Percentiles rank a stretch among this genome's conserved stretches.
Conservation (phyloP, 169 alveolate genomes). For the Babesia sp. region DNA sequence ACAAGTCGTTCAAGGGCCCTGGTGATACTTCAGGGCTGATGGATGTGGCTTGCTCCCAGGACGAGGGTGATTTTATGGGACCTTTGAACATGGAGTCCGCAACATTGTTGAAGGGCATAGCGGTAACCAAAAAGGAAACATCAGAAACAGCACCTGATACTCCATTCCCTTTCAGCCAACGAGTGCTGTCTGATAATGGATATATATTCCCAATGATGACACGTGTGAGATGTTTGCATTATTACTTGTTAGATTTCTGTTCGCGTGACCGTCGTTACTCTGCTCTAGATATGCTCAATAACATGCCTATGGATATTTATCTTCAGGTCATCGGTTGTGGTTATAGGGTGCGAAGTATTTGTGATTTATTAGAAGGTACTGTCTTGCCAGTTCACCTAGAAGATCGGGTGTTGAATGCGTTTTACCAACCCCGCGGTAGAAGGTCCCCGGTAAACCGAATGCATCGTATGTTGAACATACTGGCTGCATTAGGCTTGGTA, state of each 20-base stretch:
- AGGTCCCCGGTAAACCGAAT: slow-evolving; percentile 31
- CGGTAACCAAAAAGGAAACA: slow-evolving; percentile 29
- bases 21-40: slow-evolving; percentile 6
- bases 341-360: slow-evolving; percentile 10
- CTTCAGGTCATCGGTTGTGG: slow-evolving; percentile 66
- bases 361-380: slow-evolving; percentile 21
- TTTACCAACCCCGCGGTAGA: not conserved
- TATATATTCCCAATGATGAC: slow-evolving; percentile 58
- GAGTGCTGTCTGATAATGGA: slow-evolving; percentile 34
- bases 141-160: not conserved
- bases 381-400: slow-evolving; percentile 3
- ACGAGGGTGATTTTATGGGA: not conserved
- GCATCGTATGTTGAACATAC: slow-evolving; percentile 22
- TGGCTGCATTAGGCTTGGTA: slow-evolving; percentile 20
- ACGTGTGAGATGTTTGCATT: slow-evolving; percentile 46
- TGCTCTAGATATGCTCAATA: slow-evolving; percentile 20
- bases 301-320: slow-evolving; percentile 47
- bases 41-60: not conserved
- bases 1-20: slow-evolving; percentile 46
- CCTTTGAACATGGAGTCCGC: slow-evolving; percentile 9
- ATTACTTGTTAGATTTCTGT: slow-evolving; percentile 8
- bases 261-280: slow-evolving; percentile 6
- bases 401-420: not conserved
- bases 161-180: slow-evolving; percentile 11
- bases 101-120: slow-evolving; percentile 33